Percentiles rank a stretch among this genome's conserved stretches.
phyloP scores from a whole-genome alignment of 2,329 filamentous ascomycete species.

The Decorospora gaudefroyi region DNA sequence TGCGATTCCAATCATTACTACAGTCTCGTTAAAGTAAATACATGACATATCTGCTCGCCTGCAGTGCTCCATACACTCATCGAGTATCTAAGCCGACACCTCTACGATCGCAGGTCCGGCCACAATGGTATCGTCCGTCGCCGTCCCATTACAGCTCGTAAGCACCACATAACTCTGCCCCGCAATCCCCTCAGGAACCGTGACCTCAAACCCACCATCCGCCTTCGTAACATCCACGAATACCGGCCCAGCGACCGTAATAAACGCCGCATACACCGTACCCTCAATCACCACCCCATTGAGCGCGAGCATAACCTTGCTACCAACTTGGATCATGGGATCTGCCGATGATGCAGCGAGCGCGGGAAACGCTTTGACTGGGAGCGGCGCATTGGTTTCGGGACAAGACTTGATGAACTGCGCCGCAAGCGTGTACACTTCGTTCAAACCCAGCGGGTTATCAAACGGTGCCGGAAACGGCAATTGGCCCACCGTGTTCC shows the following conservation, averaged over 20 bases:
- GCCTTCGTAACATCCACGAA: constrained; percentile 24
- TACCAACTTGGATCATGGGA: constrained; percentile 19
- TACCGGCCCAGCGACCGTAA: constrained; percentile 29
- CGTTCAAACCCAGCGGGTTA: constrained; percentile 60
- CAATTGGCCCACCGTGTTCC: constrained; percentile 53
- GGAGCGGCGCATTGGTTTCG: constrained; percentile 57
- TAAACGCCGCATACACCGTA: constrained; percentile 31
- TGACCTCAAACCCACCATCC: constrained; percentile 25
- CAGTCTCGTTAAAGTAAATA: too few species aligned
- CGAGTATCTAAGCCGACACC: constrained; percentile 16
- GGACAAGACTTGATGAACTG: constrained; percentile 66
- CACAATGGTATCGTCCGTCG: constrained; percentile 33
- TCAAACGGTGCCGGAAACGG: constrained; percentile 66
- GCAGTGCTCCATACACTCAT: too few species aligned
- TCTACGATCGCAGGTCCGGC: constrained; percentile 32
- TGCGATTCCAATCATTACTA: too few species aligned
- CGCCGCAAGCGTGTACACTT: constrained; percentile 67
- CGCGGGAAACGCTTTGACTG: constrained; percentile 64
- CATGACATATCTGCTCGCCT: too few species aligned
- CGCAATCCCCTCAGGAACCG: constrained; percentile 27
- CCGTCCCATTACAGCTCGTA: constrained; percentile 31
- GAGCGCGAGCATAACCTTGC: constrained; percentile 21
- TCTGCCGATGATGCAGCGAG: constrained; percentile 41
- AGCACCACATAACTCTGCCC: constrained; percentile 36
- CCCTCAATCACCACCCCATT: constrained; percentile 28